A percentile compares a stretch with the other conserved stretches of the same genome.
phyloP scores from a whole-genome alignment of 768 basidiomycete genomes.

The Boletus bicolor region DNA sequence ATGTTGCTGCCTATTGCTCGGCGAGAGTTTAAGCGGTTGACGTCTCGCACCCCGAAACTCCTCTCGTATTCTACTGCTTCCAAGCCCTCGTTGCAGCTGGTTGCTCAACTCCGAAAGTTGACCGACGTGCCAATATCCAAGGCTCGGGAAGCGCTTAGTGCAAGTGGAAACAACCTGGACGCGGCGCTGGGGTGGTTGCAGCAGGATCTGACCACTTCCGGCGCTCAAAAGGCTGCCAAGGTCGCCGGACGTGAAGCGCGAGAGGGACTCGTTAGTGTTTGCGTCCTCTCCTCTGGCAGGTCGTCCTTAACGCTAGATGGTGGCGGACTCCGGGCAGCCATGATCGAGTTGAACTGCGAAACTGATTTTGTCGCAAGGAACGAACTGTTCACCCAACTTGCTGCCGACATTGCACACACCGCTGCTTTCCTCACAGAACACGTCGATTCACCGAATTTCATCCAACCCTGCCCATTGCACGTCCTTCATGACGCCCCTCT shows the following conservation, averaged over 20 bases:
- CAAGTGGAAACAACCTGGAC: conserved; percentile 69
- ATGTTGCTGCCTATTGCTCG: conserved; percentile 18
- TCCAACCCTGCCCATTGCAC: conserved; percentile 52
- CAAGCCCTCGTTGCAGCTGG: conserved; percentile 70
- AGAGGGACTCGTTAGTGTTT: conserved; percentile 79
- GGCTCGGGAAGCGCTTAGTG: conserved; percentile 82
- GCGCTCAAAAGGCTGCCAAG: conserved; percentile 81
- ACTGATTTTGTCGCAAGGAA: conserved; percentile 95
- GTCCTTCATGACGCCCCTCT: conserved; percentile 62
- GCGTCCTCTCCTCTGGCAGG: conserved; percentile 63
- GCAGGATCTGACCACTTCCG: conserved; percentile 65
- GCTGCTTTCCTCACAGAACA: conserved; percentile 66
- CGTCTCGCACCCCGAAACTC: not conserved
- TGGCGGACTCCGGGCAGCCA: conserved; percentile 67
- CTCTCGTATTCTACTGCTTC: conserved; percentile 50
- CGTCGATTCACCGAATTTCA: conserved; percentile 29
- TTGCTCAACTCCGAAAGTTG: conserved; percentile 81
- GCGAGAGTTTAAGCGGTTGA: not conserved
- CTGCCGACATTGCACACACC: conserved; percentile 78
- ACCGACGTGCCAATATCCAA: conserved; percentile 81
- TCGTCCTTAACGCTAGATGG: conserved; percentile 35
- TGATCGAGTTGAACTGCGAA: conserved; percentile 94
- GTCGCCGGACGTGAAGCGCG: conserved; percentile 68
- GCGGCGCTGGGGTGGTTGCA: conserved; percentile 79
- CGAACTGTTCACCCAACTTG: conserved; percentile 73